Conservation (phyloP, 441 rosid species). For the Theobroma grandiflorum region DNA sequence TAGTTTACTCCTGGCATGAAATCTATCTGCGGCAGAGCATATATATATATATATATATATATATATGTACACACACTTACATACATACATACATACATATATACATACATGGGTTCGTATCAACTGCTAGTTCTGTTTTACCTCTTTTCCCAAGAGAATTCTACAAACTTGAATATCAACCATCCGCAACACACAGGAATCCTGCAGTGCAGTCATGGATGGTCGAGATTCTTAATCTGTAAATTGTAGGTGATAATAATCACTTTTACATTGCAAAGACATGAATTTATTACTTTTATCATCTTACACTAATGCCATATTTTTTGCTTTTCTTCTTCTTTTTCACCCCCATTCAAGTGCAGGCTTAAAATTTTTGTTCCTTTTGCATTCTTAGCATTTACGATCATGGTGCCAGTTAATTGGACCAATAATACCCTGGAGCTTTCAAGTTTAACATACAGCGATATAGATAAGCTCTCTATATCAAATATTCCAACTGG, state of each 20-base stretch:
- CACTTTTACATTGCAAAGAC: not conserved
- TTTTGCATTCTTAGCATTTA: conserved; percentile 75
- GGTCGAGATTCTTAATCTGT: not conserved
- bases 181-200: not conserved
- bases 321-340: not conserved
- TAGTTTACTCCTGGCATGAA: not conserved
- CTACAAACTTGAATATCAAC: not conserved
- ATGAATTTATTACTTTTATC: not conserved
- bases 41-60: not conserved
- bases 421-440: conserved; percentile 76
- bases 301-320: not conserved
- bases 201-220: not conserved
- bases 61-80: not conserved
- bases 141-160: not conserved
- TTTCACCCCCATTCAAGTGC: conserved; percentile 35
- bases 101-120: not conserved
- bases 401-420: conserved; percentile 83
- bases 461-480: conserved; percentile 89
- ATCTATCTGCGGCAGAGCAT: not conserved
- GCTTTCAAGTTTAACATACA: conserved; percentile 53
- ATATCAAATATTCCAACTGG: conserved; percentile 81
- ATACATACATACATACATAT: too few species aligned
- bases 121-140: not conserved
- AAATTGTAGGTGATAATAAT: not conserved
- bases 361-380: conserved; percentile 95